phyloP scores from a whole-genome alignment of 768 basidiomycete genomes.

The Cystofilobasidium capitatum region DNA sequence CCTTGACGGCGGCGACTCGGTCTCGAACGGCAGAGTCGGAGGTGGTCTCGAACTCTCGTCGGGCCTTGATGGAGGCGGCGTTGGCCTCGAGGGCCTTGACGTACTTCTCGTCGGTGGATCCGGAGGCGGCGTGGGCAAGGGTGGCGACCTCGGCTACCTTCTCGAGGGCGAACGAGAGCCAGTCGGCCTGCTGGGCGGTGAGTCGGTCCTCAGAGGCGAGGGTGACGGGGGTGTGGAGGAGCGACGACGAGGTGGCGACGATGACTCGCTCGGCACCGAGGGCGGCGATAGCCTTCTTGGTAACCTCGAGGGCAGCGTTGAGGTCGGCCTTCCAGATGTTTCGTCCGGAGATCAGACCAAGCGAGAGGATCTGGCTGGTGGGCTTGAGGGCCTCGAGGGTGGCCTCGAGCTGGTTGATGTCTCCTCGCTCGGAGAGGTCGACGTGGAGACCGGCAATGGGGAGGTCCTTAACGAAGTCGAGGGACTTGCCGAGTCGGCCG shows the following conservation, averaged over 20 bases:
- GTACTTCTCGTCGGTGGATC: constrained; percentile 62
- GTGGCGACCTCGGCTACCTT: constrained; percentile 83
- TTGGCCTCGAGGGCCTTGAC: constrained; percentile 75
- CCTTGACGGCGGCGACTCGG: constrained; percentile 84
- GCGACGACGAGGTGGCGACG: constrained; percentile 90
- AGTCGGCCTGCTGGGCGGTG: constrained; percentile 78
- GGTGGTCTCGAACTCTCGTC: constrained; percentile 83
- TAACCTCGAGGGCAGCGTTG: constrained; percentile 64
- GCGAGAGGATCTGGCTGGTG: constrained; percentile 70
- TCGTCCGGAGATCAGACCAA: constrained; percentile 93
- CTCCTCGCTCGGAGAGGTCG: constrained; percentile 71
- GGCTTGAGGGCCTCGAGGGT: constrained; percentile 74
- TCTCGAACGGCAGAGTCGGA: constrained; percentile 92
- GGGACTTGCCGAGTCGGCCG: constrained; percentile 84
- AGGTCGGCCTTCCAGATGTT: constrained; percentile 99
- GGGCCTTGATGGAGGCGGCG: constrained; percentile 78
- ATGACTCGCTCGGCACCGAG: constrained; percentile 78
- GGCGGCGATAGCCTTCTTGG: constrained; percentile 69
- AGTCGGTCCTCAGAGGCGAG: constrained; percentile 86
- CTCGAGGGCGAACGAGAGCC: constrained; percentile 97
- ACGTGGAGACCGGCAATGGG: constrained; percentile 91
- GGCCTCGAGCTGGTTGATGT: constrained; percentile 73
- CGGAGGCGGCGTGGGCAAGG: constrained; percentile 74
- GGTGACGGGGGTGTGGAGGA: constrained; percentile 95
- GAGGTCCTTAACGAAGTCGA: constrained; percentile 79